A percentile compares a stretch with the other conserved stretches of the same genome.
Evolutionary conservation across 192 early-diverging fungal genomes (phyloP).

Genomic region (Linnemannia zychae): DNA sequence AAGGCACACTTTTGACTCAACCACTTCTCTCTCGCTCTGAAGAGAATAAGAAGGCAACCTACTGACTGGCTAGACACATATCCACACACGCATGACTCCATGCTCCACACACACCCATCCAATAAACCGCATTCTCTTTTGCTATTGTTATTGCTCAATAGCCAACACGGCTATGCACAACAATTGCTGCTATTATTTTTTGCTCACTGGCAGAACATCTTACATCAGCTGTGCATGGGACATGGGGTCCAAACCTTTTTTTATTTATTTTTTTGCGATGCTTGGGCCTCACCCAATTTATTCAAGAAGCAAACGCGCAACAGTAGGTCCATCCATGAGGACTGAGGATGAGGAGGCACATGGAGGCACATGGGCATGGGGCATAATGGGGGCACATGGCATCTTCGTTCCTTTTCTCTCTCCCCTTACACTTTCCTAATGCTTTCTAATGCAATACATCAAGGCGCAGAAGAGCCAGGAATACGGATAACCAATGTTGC

Average conservation of each 20-base stretch:
- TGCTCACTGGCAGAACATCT: not conserved
- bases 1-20: too few species aligned
- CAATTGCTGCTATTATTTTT: not conserved
- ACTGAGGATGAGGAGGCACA: not conserved
- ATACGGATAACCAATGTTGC: not conserved
- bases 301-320: too few species aligned
- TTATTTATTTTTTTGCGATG: not conserved
- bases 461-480: not conserved
- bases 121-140: not conserved
- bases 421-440: not conserved
- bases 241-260: not conserved
- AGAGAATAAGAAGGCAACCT: too few species aligned
- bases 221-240: conserved; percentile 8
- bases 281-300: too few species aligned
- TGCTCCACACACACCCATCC: not conserved
- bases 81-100: not conserved
- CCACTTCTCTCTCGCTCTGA: too few species aligned
- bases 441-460: not conserved
- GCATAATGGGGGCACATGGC: not conserved
- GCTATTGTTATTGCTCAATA: not conserved
- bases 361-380: not conserved
- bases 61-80: too few species aligned
- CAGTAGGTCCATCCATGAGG: not conserved
- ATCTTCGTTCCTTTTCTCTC: not conserved
- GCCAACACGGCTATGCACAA: not conserved